A percentile compares a stretch with the other conserved stretches of the same genome.
phyloP scores from a whole-genome alignment of 768 basidiomycete species.

The Phlegmacium glaucopus region DNA sequence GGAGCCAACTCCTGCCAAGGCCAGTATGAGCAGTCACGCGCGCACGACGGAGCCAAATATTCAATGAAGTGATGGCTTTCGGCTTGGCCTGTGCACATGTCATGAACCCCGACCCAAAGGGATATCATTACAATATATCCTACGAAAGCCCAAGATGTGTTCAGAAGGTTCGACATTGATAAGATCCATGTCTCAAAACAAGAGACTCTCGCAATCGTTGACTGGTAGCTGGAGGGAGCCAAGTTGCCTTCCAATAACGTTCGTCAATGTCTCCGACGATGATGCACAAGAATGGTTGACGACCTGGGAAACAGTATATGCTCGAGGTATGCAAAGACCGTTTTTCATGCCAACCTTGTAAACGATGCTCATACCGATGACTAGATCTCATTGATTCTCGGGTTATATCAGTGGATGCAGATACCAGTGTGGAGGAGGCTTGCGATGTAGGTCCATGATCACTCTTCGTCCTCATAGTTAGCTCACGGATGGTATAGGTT shows the following conservation, averaged over 20 bases:
- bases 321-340: constrained; percentile 44
- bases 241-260: constrained; percentile 8
- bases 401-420: constrained; percentile 63
- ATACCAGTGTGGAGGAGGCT: constrained; percentile 76
- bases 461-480: background rate
- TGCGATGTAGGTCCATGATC: constrained; percentile 55
- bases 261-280: constrained; percentile 23
- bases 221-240: constrained; percentile 31
- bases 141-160: background rate
- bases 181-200: constrained; percentile 31
- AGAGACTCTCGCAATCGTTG: constrained; percentile 35
- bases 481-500: constrained; percentile 34
- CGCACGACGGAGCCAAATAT: too few relatives aligned
- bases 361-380: background rate
- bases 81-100: too few relatives aligned
- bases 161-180: constrained; percentile 1
- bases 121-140: background rate
- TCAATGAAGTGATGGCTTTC: too few relatives aligned
- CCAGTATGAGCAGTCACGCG: too few relatives aligned
- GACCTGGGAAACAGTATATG: constrained; percentile 53
- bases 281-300: constrained; percentile 49
- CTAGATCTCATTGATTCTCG: constrained; percentile 70
- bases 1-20: too few relatives aligned
- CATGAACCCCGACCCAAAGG: background rate
- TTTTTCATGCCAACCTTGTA: background rate